Base-by-base conservation (phyloP, 2,329 filamentous ascomycete species). In the Berkeleyomyces rouxiae region DNA sequence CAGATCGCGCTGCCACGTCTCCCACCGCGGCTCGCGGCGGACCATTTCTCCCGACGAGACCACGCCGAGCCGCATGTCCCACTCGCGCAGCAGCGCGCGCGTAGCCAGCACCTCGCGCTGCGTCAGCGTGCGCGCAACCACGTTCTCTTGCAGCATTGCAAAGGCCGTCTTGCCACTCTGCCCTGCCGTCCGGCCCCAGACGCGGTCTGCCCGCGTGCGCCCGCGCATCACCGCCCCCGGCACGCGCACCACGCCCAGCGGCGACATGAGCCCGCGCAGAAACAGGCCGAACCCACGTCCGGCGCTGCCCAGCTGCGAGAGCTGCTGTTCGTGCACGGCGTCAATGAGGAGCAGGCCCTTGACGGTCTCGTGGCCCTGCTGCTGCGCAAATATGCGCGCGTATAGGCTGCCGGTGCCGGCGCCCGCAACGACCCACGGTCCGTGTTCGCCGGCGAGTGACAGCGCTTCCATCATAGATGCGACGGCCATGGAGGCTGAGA, bases 401-500 rank as follows among this genome's bases (percentile, higher is more conserved):
- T 96, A 93, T 59, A 97, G 82, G 61, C 87, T 88, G 10, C 92
- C 93, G 61, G 95, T 82, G 37, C 92, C 92, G 3, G 90, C 88
- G 55, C 88, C 90, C 43, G 90, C 86, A 4, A 96, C 77, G 37
- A 99, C 80, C 87, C 88, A 99, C 0, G 93, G 92, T 0, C 92
- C 91, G 58, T 84, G 79, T 74, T 97, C 93, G 36, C 86, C 90
- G 3, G 87, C 83, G 47, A 83, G 78, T 1, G 86, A 85, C 4
- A 99, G 80, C 2, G 90, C 89, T 74, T 97, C 91, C 51, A 89
- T 91, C 36, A 97, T 77, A 0, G 85, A 89, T 69, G 96, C 90
- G 4, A 88, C 85, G n/a, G 88, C 86, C 82, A 96, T 96, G 51
- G 91, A 90, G 3, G 90, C 92, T 4, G 89, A 95, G 68, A 96